Evolutionary conservation across 192 early-diverging fungal species (phyloP).

Genomic region (Thamnidium elegans): DNA sequence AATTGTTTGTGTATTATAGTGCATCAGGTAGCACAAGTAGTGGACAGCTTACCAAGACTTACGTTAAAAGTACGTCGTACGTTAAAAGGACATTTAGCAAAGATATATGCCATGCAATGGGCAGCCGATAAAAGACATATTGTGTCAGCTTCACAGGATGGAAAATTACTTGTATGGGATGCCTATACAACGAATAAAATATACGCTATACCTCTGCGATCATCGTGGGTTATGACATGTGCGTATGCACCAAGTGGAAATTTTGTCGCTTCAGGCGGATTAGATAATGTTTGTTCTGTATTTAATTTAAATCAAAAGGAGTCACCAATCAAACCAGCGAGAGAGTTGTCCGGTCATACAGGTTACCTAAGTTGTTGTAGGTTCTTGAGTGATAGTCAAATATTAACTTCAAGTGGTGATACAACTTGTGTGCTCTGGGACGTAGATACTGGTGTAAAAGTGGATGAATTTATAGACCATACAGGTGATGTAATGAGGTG

Average conservation of each 20-base stretch:
- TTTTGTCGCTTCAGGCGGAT: conserved; percentile 98
- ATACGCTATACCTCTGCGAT: conserved; percentile 94
- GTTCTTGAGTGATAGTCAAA: conserved; percentile 95
- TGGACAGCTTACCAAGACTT: conserved; percentile 82
- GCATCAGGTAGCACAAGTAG: conserved; percentile 48
- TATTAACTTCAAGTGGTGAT: conserved; percentile 93
- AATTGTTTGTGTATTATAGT: conserved; percentile 5
- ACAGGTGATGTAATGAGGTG: conserved; percentile 98
- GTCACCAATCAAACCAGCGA: conserved; percentile 87
- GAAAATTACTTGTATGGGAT: conserved; percentile 99
- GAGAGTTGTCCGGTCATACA: conserved; percentile 92
- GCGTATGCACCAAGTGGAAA: conserved; percentile 97
- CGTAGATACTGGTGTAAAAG: conserved; percentile 96
- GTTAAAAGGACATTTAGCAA: conserved; percentile 97
- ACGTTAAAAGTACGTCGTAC: conserved; percentile 95
- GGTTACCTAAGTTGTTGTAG: conserved; percentile 98
- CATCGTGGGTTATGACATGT: conserved; percentile 99
- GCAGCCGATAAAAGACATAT: conserved; percentile 85
- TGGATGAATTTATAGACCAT: conserved; percentile 95
- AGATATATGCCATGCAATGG: conserved; percentile 85
- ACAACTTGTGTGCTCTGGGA: conserved; percentile 99
- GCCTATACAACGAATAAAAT: conserved; percentile 98
- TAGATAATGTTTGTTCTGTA: conserved; percentile 98
- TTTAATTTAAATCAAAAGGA: conserved; percentile 94
- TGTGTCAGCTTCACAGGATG: conserved; percentile 98